Base-by-base conservation (phyloP, 2,329 filamentous ascomycete genomes). In the Paramyrothecium roridum region DNA sequence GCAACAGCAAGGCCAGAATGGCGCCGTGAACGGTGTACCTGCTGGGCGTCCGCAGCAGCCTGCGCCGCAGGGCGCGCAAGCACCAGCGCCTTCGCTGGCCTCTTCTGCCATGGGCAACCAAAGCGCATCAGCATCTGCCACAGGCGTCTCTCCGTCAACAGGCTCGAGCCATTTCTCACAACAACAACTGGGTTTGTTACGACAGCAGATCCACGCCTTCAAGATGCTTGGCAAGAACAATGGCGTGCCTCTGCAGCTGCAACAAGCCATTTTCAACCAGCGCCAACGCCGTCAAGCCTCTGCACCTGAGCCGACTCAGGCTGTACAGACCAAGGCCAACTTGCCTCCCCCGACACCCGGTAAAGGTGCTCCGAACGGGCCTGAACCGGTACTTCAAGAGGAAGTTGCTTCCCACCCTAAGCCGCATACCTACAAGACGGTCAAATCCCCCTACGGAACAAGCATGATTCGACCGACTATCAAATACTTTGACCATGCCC, bases 171-270 rank as follows among this genome's bases (percentile, higher is more conserved):
- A 86, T 58, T 93, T 96, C 69, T 87, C 86, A 13, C 82, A 83
- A 22, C 89, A 95, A 55, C 95, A 99, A 70, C 77, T 96, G 48
- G 80, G 82, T 22, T 84, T 90, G 47, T 77, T 99, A 11, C 83
- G 91, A 57, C 87, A 90, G 61, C 95, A 99, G 70, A 96, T 98
- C 52, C 82, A 88, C 63, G 93, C 93, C 0, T 98, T 97, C 75
- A 96, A 96, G 73, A 82, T 92, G 61, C 80, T 99, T 3, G 88
- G 90, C 6, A 96, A 95, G 72, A 96, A 96, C 63, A 80, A 89
- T 16, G 88, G 92, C 1, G 85, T 98, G 3, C 91, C 93, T 1
- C 73, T 83, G 30, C 82, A 85, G 59, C 83, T 96, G 60, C 91
- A 96, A 69, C 89, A 93, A 66, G 85, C 89, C 50, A 86, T 98